Base-by-base conservation (phyloP, 352 stramenopile species). In the Phytophthora crassamura region DNA sequence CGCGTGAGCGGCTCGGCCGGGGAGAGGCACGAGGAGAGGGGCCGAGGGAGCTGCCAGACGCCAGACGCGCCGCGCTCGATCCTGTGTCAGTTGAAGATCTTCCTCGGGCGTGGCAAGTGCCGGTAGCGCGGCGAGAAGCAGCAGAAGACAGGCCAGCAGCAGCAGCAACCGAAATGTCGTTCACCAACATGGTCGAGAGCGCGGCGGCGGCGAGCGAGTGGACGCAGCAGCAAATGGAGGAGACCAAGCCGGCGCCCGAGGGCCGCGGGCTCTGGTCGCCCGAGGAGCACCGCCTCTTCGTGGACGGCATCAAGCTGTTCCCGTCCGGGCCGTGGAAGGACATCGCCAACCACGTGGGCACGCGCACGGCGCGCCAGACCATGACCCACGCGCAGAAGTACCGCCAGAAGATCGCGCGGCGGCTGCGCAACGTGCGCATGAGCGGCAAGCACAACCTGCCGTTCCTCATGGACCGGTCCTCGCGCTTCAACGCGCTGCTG, bases 351-450 rank as follows among this genome's bases (percentile, higher is more conserved):
- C 81, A 90, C 67, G 84, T 94, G 12, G 80, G 82, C 38, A 84
- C 81, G 48, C 79, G 83, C 52, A 92, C 83, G 58, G 83, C 83
- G 38, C 80, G 83, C 10, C 85, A 94, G 67, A 90, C 82, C 46
- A 91, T 90, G 84, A 92, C 81, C 10, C 86, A 94, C 69, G 86
- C 86, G 60, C 83, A 94, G 38, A 94, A 94, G 67, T 94, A 94
- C 68, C 84, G 84, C 7, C 82, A 94, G 69, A 94, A 94, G 72
- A 89, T 94, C 68, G 79, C 77, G 50, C 77, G 84, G 46, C 73
- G 82, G 50, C 72, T 90, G 61, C 83, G 83, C 43, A 90, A 90
- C 38, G 80, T 86, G 57, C 78, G 83, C 40, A 82, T 88, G 76
- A 89, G 75, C 49, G 81, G 75, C 49, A 82, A 88, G 59, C 77